Base-by-base conservation (phyloP, 352 stramenopile genomes). In the Phytophthora cactorum region DNA sequence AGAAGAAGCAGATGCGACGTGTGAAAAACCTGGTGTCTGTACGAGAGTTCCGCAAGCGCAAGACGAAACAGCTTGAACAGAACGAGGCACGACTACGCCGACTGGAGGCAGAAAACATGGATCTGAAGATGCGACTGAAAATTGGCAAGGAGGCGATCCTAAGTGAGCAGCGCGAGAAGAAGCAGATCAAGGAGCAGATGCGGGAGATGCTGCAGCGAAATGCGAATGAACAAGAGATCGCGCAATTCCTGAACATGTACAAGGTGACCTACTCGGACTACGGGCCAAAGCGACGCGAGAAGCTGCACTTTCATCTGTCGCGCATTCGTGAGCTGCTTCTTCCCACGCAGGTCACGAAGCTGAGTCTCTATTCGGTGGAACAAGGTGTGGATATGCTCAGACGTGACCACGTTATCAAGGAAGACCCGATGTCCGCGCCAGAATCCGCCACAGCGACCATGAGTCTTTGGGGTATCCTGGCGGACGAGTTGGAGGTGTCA, bases 221-320 rank as follows among this genome's bases (percentile, higher is more conserved):
- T 62, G 85, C 85, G 3, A 81, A 79, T 32, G 83, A 91, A 60
- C 79, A 88, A 36, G 85, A 92, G 64, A 84, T 93, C 53, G 85
- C 83, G 53, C 78, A 79, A 52, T 93, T 92, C 57, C 73, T 93
- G 29, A 88, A 93, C 59, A 88, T 91, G 81, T 93, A 93, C 75
- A 90, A 90, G 70, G 72, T 89, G 51, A 91, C 82, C 45, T 91
- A 93, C 74, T 90, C 82, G 50, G 85, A 93, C 67, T 93, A 92
- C 56, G 85, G 85, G 4, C 82, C 82, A 4, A 90, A 90, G 63
- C 78, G 85, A 54, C 77, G 78, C 2, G 85, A 92, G 49, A 91
- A 90, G 58, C 67, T 93, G 50, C 75, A 82, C 43, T 93, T 91
- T 75, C 85, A 93, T 62, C 58, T 92, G 38, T 78, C 77, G 14